Evolutionary conservation across 202 grass and related monocot species (phyloP).

Genomic region (Carex arenaria): DNA sequence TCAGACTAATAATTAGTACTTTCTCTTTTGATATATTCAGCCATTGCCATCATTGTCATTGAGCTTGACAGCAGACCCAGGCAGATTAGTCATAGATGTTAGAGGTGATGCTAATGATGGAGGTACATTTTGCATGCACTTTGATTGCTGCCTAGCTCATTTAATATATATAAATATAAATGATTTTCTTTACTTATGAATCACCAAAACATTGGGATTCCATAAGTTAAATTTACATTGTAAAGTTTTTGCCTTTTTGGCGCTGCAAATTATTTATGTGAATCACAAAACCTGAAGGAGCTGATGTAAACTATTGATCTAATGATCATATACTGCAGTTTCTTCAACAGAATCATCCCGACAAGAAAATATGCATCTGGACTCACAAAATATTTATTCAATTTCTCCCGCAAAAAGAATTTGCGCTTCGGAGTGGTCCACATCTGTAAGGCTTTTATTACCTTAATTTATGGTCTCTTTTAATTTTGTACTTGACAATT

Average conservation of each 20-base stretch:
- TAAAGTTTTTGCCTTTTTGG: neutral
- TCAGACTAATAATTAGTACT: neutral
- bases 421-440: neutral
- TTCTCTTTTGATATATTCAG: neutral
- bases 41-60: neutral
- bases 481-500: neutral
- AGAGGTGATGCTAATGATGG: neutral
- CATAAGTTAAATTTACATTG: neutral
- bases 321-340: neutral
- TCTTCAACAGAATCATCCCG: neutral
- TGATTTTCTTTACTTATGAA: too few species aligned
- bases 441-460: neutral
- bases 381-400: neutral
- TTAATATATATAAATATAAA: neutral
- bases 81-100: neutral
- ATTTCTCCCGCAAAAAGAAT: neutral
- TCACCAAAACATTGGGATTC: too few species aligned
- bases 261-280: neutral
- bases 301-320: neutral
- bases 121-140: neutral
- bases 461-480: neutral
- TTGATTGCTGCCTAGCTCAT: neutral
- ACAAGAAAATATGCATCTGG: neutral
- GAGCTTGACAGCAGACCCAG: neutral
- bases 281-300: neutral